Base-by-base conservation (phyloP, 164 flowering plant genomes). In the Buxus sempervirens region DNA sequence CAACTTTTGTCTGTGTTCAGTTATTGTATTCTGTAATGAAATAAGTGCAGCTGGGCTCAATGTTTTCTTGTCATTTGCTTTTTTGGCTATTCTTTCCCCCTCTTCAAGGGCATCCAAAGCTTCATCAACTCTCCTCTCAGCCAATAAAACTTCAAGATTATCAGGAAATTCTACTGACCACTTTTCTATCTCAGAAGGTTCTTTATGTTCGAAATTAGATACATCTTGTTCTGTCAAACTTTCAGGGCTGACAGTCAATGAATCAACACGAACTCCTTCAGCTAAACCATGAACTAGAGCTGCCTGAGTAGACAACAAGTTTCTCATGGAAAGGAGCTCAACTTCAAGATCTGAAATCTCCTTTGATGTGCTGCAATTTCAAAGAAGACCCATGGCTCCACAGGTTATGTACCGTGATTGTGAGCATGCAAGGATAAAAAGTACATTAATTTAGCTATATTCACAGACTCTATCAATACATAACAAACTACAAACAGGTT, bases 271-370 rank as follows among this genome's bases (percentile, higher is more conserved):
- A 65, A 89, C 89, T 59, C 99, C 99, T 38, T 96, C 97, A 23
- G 92, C 89, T 73, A 96, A 77, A 58, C 86, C 86, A 82, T 96
- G 98, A 60, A 96, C 79, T 51, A 96, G 73, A 70, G 91, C 82
- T 73, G 97, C 95, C 71, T 89, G 98, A 45, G 93, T 85, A 42
- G 98, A 88, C 19, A 96, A 76, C 62, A 90, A 82, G 66, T 93
- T 96, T 79, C 98, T 82, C 60, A 96, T 83, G 27, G 97, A 79
- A 18, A 86, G 81, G 28, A 96, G 95, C 82, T 96, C 96, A 23
- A 93, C 98, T 75, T 96, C 99, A 64, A 96, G 82, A 75, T 89
- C 96, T 25, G 96, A 93, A 76, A 96, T 96, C 80, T 93, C 99
- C 72, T 87, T 91, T 2, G 99, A 91, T 58, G 99, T 96, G 49